These are phyloP conservation scores for Hawksworthiomyces lignivorus DNA, from an alignment of 2,329 filamentous ascomycete species.

Conservation along the genomic window DNA sequence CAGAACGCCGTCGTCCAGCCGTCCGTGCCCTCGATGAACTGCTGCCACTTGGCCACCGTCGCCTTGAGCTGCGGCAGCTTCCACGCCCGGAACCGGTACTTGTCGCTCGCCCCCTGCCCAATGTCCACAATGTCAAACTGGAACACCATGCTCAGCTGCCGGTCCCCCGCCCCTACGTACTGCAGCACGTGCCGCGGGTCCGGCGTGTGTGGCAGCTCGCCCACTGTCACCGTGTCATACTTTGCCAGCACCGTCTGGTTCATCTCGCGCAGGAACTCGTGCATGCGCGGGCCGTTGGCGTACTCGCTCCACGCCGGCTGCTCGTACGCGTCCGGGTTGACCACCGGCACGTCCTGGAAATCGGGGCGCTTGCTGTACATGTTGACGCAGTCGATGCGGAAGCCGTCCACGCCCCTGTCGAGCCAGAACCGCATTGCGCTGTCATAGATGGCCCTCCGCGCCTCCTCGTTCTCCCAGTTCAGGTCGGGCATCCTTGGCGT, in stretches of 20 bases:
- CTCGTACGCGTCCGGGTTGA: slow-evolving; percentile 32
- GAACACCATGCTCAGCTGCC: slow-evolving; percentile 63
- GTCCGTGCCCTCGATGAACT: slow-evolving; percentile 43
- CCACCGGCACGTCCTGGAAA: slow-evolving; percentile 45
- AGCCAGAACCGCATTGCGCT: slow-evolving; percentile 74
- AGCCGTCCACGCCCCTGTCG: slow-evolving; percentile 62
- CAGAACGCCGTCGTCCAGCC: slow-evolving; percentile 53
- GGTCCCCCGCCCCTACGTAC: slow-evolving; percentile 51
- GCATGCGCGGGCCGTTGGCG: slow-evolving; percentile 61
- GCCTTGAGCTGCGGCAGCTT: slow-evolving; percentile 34
- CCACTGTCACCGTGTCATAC: slow-evolving; percentile 63
- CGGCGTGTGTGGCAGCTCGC: slow-evolving; percentile 58
- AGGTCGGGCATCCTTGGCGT: slow-evolving; percentile 63
- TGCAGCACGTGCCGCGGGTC: slow-evolving; percentile 48
- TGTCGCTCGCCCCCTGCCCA: slow-evolving; percentile 39
- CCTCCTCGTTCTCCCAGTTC: slow-evolving; percentile 71
- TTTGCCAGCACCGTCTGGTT: slow-evolving; percentile 45
- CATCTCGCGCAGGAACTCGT: slow-evolving; percentile 62
- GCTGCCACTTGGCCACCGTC: slow-evolving; percentile 42
- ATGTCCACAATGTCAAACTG: slow-evolving; percentile 58
- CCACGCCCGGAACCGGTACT: slow-evolving; percentile 45
- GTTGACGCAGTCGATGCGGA: slow-evolving; percentile 69
- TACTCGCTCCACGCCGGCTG: slow-evolving; percentile 51
- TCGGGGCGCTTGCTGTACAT: slow-evolving; percentile 57
- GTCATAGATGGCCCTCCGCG: slow-evolving; percentile 62